Base-by-base conservation (phyloP, 2,329 filamentous ascomycete genomes). In the Trichocomaceae sp. region DNA sequence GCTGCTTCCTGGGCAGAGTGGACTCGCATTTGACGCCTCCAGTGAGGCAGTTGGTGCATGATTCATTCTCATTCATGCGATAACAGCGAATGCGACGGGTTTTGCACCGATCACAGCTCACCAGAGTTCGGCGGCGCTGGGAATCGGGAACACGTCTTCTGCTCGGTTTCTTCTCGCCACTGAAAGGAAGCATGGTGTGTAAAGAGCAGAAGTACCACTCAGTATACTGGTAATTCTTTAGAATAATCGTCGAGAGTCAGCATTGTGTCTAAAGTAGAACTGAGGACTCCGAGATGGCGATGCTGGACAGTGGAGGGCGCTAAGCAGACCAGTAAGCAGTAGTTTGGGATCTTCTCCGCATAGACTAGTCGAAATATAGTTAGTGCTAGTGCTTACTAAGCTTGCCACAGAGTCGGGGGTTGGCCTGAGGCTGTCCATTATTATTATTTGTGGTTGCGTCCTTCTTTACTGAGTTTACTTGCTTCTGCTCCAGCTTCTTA, bases 101-200 rank as follows among this genome's bases (percentile, higher is more conserved):
- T 31, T 57, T 57, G 46, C 55, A 57, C 33, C 55, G 55, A 48
- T 57, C 55, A 37, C 55, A 57, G 46, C 55, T 57, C 46, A 57
- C 45, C 4, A 37, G 17, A 8, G 50, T 53, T 8, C 55, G 50
- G 6, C 55, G 55, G n/a, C 55, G 55, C 7, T 20, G 50, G 5
- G 37, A 31, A 13, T 53, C 46, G 2, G 55, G 50, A 12, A 57
- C 55, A 7, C 55, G 55, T 20, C 55, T 26, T 47, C 13, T 57
- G 13, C 35, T 35, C 35, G 49, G 35, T 35, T 57, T 57, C 17
- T 47, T 48, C 17, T 50, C 41, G 17, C 50, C 45, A 19, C 44
- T 45, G 44, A 20, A 33, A 9, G 54, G 15, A 45, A 47, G 48
- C 50, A 52, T 52, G 33, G 4, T 45, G 52, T 17, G 13, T 23